Base-by-base conservation (phyloP, 306 rosid genomes). In the Potentilla sterilis region DNA sequence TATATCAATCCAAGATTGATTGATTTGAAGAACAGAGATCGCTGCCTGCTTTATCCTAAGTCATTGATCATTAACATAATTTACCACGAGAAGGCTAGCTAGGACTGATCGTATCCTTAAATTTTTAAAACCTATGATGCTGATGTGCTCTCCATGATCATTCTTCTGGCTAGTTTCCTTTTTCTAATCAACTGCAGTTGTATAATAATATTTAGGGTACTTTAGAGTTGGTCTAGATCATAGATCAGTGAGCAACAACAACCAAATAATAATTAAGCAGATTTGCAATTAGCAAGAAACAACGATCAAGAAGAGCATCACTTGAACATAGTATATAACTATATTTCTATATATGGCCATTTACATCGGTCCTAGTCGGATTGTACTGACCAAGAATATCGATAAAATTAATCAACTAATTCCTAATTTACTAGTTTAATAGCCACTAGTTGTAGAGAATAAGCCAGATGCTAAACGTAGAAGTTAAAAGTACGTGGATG, bases 301-400 rank as follows among this genome's bases (percentile, higher is more conserved):
- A 47, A 66, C 83, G 76, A 58, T 58, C 70, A 74, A 78, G 78
- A 72, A 83, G 44, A 61, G 41, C 1, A 65, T 52, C 64, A 58
- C n/a, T 72, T 59, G 55, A 18, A 44, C 67, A 61, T 51, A 35
- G 35, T 57, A 7, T 57, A 7, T 57, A 4, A 2, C 63, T 37
- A 72, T 34, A 49, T 46, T 1, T 44, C 1, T 47, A 47, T n/a
- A n/a, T n/a, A n/a, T 67, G 57, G n/a, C 71, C 72, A 59, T 58
- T 37, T 37, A 54, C 75, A 68, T 55, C 63, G 52, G 79, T 81
- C 78, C 78, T 62, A 67, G 74, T 81, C 77, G 81, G 73, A 58
- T 18, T 62, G 66, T 76, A 41, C 54, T 44, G 46, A 58, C 47
- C 77, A 78, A 77, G 75, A 69, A 73, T 76, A 81, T 47, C 38